Base-by-base conservation (phyloP, 2,329 filamentous ascomycete genomes). In the Fusarium nematophilum region DNA sequence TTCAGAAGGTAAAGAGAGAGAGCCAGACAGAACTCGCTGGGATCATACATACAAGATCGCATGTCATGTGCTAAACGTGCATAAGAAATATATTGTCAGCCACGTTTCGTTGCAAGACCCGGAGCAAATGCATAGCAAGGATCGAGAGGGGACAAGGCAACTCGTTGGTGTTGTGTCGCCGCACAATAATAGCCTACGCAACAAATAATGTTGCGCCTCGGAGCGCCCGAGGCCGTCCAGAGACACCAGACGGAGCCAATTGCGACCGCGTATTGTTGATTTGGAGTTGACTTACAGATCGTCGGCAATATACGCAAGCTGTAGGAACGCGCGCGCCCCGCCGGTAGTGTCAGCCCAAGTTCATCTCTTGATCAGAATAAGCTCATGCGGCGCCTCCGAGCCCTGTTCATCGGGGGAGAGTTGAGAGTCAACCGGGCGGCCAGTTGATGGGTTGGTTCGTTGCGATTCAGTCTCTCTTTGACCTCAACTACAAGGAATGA, bases 221-320 rank as follows among this genome's bases (percentile, higher is more conserved):
- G 52, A 56, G 43, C 57, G 61, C 57, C 52, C 40, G 37, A 56
- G 39, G 36, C 53, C 34, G 42, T 37, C 47, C 53, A 46, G 54
- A 38, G n/a, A 53, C 48, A 37, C 43, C 49, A 52, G 50, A 50
- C 15, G 37, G 40, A 57, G 47, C 67, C 63, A 65, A 65, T 66
- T 57, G 53, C 61, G 33, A 59, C 40, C 30, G 59, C 57, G 56
- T 50, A 72, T 72, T 44, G 62, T 67, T 62, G 57, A 64, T 52
- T 64, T 57, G 65, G 59, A 58, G 62, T 75, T 73, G 70, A 89
- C 90, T 91, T 87, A 93, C 90, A 86, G 91, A 94, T 86, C 91
- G 87, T 77, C 91, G 89, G 80, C 91, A 94, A 79, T 94, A 94
- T 73, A 94, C 90, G 80, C 91, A 94, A 74, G 91, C 91, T 94